These are phyloP conservation scores for Coemansia sp. DNA, from an alignment of 192 early-diverging fungal species.

Conservation along the genomic window DNA sequence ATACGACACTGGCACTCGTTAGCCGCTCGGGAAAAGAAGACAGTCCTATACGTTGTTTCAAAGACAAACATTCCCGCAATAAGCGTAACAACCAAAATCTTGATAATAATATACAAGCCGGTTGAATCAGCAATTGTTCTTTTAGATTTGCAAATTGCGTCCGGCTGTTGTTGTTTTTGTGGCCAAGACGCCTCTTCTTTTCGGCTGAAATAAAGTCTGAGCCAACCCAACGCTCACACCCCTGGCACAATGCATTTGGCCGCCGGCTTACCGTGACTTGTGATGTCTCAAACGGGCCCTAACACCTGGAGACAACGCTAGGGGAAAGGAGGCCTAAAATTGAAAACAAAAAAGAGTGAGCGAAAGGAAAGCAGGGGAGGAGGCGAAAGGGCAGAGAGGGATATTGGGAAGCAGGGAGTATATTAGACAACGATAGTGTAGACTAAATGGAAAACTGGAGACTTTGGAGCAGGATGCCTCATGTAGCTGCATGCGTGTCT, in stretches of 20 bases:
- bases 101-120: no score
- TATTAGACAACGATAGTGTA: no score
- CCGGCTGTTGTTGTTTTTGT: not conserved
- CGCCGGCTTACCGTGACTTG: not conserved
- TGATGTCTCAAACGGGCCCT: no score
- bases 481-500: no score
- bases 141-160: not conserved
- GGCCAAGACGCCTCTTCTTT: not conserved
- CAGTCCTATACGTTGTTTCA: not conserved
- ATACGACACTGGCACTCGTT: no score
- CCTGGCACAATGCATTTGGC: no score
- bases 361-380: not conserved
- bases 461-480: no score
- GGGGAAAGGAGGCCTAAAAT: not conserved
- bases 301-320: not conserved
- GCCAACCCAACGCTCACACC: no score
- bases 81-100: not conserved
- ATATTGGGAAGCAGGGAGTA: no score
- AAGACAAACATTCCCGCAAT: not conserved
- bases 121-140: not conserved
- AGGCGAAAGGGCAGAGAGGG: not conserved
- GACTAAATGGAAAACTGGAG: no score
- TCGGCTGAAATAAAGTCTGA: constrained; percentile 1
- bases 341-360: not conserved
- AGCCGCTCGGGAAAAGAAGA: no score